Percentiles rank a stretch among this genome's conserved stretches.
Conservation (phyloP, 345 rosid genomes). For the Brassica juncea region DNA sequence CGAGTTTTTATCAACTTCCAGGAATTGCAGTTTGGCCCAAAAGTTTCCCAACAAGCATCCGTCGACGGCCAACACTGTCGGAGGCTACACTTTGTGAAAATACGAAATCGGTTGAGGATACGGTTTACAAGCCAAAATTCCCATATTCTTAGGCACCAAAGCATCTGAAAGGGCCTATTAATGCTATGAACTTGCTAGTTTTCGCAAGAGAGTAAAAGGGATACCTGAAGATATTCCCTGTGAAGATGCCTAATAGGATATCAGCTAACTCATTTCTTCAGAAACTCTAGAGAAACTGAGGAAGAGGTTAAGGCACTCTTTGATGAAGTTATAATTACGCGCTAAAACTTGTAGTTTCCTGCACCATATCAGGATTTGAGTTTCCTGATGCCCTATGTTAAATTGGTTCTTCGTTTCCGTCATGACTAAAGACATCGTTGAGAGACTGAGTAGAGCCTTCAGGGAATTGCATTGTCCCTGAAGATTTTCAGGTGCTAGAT, state of each 20-base stretch:
- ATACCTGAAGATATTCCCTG: not conserved
- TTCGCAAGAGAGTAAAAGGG: not conserved
- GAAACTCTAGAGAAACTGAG: not conserved
- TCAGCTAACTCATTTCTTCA: not conserved
- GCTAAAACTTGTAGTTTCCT: not conserved
- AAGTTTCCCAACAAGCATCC: too few relatives aligned
- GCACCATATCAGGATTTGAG: not conserved
- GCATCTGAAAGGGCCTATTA: not conserved
- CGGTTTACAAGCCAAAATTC: not conserved
- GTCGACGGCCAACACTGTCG: not conserved
- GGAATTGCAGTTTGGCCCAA: too few relatives aligned
- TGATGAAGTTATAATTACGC: not conserved
- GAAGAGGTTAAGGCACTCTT: not conserved
- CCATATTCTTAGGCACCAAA: not conserved
- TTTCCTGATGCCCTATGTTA: not conserved
- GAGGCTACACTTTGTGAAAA: not conserved
- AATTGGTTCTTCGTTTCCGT: not conserved
- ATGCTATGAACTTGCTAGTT: not conserved
- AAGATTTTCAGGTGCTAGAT: not conserved
- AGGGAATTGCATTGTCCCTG: not conserved
- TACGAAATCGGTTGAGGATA: not conserved
- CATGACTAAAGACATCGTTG: not conserved
- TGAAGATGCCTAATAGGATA: not conserved
- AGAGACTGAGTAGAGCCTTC: not conserved
- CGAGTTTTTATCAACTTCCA: too few relatives aligned